These are phyloP conservation scores for Colletotrichum echinochloae DNA, from an alignment of 2,329 filamentous ascomycete genomes.

Conservation along the genomic window DNA sequence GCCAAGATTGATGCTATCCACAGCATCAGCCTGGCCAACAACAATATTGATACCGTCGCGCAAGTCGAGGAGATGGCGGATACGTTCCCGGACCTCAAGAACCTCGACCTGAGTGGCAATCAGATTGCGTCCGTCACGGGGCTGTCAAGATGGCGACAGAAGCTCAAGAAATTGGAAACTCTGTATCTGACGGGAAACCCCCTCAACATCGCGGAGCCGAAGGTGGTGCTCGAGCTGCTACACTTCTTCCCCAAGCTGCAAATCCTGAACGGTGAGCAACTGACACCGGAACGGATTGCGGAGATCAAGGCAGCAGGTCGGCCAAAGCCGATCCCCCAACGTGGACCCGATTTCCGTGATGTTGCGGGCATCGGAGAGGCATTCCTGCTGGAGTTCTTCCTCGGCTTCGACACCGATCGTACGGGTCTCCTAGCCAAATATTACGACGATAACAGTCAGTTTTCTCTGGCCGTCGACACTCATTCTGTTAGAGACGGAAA, in stretches of 20 bases:
- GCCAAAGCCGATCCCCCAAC: slow-evolving; percentile 70
- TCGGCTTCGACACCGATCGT: slow-evolving; percentile 79
- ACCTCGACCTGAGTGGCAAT: slow-evolving; percentile 91
- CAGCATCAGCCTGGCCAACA: slow-evolving; percentile 85
- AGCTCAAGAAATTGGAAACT: slow-evolving; percentile 83
- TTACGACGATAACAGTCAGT: slow-evolving; percentile 81
- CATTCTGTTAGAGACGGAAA: slow-evolving; percentile 62
- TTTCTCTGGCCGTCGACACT: slow-evolving; percentile 81
- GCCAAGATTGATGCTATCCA: slow-evolving; percentile 83
- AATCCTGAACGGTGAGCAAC: slow-evolving; percentile 78
- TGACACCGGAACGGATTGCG: slow-evolving; percentile 78
- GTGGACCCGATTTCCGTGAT: slow-evolving; percentile 78
- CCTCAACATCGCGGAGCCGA: slow-evolving; percentile 69
- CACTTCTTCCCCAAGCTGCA: slow-evolving; percentile 87
- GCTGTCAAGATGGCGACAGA: slow-evolving; percentile 81
- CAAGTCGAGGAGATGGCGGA: slow-evolving; percentile 80
- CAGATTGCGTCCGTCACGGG: slow-evolving; percentile 75
- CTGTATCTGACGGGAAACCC: slow-evolving; percentile 84
- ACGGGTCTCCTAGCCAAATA: slow-evolving; percentile 70
- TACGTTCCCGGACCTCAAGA: slow-evolving; percentile 86
- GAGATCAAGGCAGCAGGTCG: slow-evolving; percentile 62
- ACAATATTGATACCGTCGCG: slow-evolving; percentile 78
- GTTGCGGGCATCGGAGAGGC: slow-evolving; percentile 79
- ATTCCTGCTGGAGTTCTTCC: slow-evolving; percentile 81
- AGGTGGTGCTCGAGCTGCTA: slow-evolving; percentile 75